Evolutionary conservation across 2,329 filamentous ascomycete species (phyloP).

Genomic region (Stemphylium vesicarium): DNA sequence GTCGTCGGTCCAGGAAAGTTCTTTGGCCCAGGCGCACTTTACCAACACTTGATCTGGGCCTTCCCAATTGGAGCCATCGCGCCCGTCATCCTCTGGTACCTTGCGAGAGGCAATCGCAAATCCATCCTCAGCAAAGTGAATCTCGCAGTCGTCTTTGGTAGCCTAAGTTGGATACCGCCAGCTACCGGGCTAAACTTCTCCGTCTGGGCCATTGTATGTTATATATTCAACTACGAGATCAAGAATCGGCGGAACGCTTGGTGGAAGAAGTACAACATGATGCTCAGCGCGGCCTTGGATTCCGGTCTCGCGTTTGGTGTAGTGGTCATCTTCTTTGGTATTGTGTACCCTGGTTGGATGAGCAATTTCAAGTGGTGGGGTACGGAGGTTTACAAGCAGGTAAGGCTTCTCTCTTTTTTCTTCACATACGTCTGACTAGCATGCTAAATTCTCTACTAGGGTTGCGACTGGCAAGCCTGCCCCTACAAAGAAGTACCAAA

Average conservation of each 20-base stretch:
- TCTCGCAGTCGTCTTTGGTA: conserved; percentile 81
- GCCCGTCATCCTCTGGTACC: conserved; percentile 76
- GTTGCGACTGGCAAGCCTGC: conserved; percentile 85
- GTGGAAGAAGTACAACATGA: conserved; percentile 95
- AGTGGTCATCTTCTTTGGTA: conserved; percentile 83
- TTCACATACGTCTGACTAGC: background rate
- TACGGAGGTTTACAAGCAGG: conserved; percentile 79
- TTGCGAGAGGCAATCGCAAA: conserved; percentile 62
- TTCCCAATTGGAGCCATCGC: conserved; percentile 78
- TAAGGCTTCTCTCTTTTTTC: conserved; percentile 26
- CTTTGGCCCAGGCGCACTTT: conserved; percentile 77
- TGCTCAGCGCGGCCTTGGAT: conserved; percentile 80
- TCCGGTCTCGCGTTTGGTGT: conserved; percentile 83
- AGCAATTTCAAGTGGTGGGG: conserved; percentile 84
- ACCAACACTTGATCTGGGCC: conserved; percentile 79
- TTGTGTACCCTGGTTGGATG: conserved; percentile 81
- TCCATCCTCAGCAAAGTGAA: conserved; percentile 78
- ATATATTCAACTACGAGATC: conserved; percentile 80
- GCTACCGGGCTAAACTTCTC: conserved; percentile 84
- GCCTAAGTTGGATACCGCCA: conserved; percentile 84
- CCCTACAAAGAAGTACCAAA: conserved; percentile 66
- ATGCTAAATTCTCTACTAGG: conserved; percentile 47
- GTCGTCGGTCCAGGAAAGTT: conserved; percentile 83
- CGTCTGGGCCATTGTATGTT: conserved; percentile 85
- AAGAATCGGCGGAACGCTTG: conserved; percentile 72